Conservation (phyloP, 495 filamentous ascomycete genomes). For the Cercophora sp. region DNA sequence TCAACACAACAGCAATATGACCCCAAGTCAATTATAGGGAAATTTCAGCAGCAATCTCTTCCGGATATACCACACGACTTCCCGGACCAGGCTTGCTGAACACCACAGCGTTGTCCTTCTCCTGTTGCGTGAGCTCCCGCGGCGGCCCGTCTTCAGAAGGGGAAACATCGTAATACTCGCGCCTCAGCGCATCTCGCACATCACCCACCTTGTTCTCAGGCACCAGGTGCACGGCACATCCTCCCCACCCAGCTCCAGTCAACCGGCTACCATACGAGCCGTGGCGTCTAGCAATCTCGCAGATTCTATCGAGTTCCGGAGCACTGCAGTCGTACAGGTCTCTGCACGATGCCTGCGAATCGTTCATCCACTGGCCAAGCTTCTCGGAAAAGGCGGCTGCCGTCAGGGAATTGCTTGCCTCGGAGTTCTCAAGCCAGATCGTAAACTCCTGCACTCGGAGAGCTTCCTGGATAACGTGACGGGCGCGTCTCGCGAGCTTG, state of each 20-base stretch:
- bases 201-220: conserved; percentile 67
- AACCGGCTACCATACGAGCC: conserved; percentile 82
- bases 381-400: conserved; percentile 57
- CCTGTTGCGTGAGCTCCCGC: conserved; percentile 68
- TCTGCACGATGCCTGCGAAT: conserved; percentile 80
- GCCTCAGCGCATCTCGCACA: conserved; percentile 55
- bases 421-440: conserved; percentile 54
- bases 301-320: conserved; percentile 83
- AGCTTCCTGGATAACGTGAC: conserved; percentile 89
- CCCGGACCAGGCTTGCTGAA: conserved; percentile 82
- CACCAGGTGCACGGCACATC: conserved; percentile 90
- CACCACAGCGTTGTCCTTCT: conserved; percentile 75
- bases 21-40: no score
- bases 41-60: no score
- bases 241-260: conserved; percentile 96
- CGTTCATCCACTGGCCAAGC: conserved; percentile 83
- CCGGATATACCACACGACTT: conserved; percentile 54
- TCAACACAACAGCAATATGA: no score
- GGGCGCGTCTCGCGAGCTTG: conserved; percentile 76
- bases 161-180: conserved; percentile 86
- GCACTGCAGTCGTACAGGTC: conserved; percentile 86
- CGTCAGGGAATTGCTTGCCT: conserved; percentile 19
- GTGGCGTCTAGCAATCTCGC: conserved; percentile 67
- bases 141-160: conserved; percentile 60
- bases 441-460: conserved; percentile 82